Evolutionary conservation across 2,329 filamentous ascomycete species (phyloP).

Genomic region (Ceratocystis harringtonii): DNA sequence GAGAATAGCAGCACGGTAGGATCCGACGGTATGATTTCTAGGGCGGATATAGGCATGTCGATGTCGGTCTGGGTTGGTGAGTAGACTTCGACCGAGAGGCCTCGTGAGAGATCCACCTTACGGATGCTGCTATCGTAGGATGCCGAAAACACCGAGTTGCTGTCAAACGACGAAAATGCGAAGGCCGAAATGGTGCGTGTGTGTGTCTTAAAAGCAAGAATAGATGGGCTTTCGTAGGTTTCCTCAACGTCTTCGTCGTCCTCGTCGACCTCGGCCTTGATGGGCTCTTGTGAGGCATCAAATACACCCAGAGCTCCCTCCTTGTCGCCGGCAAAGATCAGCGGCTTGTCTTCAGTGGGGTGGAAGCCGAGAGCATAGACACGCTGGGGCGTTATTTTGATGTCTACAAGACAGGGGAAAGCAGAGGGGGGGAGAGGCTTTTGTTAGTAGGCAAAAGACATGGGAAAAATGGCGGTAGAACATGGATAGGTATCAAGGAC

Average conservation of each 20-base stretch:
- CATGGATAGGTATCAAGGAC: neutral
- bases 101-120: constrained; percentile 68
- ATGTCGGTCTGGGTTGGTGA: constrained; percentile 53
- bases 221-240: constrained; percentile 54
- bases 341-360: constrained; percentile 66
- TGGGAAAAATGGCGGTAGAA: neutral
- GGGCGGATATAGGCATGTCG: constrained; percentile 66
- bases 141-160: constrained; percentile 62
- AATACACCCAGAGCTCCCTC: constrained; percentile 81
- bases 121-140: constrained; percentile 91
- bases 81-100: constrained; percentile 66
- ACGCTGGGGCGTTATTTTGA: constrained; percentile 80
- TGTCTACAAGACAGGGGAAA: constrained; percentile 37
- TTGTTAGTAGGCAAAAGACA: neutral
- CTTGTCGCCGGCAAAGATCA: constrained; percentile 91
- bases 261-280: constrained; percentile 30
- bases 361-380: constrained; percentile 83
- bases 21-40: constrained; percentile 61
- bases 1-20: constrained; percentile 72
- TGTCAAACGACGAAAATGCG: constrained; percentile 57
- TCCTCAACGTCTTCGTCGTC: constrained; percentile 56
- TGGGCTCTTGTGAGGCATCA: constrained; percentile 59
- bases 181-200: constrained; percentile 78
- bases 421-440: neutral
- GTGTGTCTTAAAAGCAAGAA: constrained; percentile 82